phyloP scores from a whole-genome alignment of 1,284 basidiomycete species.

The Puccinia triticina region DNA sequence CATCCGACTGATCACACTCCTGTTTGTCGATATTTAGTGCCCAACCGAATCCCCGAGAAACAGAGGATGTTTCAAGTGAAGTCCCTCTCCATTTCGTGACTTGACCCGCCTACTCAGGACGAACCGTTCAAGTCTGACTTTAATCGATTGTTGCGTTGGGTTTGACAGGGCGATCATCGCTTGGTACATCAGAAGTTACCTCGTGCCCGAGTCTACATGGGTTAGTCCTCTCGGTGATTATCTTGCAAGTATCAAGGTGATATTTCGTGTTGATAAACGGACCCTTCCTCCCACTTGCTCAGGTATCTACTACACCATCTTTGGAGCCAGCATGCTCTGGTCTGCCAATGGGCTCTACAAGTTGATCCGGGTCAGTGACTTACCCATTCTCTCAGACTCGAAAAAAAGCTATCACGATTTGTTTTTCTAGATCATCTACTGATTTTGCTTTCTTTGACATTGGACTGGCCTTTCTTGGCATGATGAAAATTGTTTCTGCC shows the following conservation, averaged over 20 bases:
- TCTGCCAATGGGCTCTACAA: constrained; percentile 41
- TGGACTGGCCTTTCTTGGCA: no score
- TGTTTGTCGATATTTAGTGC: neutral
- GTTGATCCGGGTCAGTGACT: constrained; percentile 46
- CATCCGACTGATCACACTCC: neutral
- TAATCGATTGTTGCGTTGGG: neutral
- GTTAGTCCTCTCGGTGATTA: constrained; percentile 51
- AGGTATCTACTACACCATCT: constrained; percentile 50
- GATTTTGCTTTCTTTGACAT: neutral
- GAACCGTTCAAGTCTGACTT: neutral
- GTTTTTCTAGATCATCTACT: neutral
- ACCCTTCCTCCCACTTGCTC: neutral
- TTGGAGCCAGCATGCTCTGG: constrained; percentile 37
- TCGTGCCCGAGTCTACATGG: constrained; percentile 56
- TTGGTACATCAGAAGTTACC: constrained; percentile 57
- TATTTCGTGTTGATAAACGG: neutral
- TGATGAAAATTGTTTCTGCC: no score
- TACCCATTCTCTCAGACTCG: neutral
- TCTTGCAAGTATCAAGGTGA: neutral
- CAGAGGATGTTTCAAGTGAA: constrained; percentile 47
- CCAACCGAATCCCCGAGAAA: constrained; percentile 50
- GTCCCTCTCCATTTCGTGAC: neutral
- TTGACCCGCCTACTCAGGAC: neutral
- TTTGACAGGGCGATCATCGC: constrained; percentile 53
- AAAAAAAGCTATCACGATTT: neutral